phyloP scores from a whole-genome alignment of 2,329 filamentous ascomycete genomes.

The Aureobasidium sp. region DNA sequence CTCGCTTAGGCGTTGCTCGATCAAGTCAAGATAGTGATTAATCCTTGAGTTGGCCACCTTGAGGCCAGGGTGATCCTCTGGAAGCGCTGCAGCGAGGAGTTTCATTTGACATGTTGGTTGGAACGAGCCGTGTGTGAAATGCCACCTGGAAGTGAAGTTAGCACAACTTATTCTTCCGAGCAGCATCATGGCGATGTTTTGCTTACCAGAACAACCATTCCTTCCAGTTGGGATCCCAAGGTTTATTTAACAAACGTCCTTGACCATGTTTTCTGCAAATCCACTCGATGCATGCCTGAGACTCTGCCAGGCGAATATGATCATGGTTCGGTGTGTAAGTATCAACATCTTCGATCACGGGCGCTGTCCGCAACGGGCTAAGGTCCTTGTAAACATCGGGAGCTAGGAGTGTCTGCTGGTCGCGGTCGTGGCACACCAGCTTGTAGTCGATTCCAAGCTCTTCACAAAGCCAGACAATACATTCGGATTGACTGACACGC shows the following conservation, averaged over 20 bases:
- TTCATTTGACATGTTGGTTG: slow-evolving; percentile 26
- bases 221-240: slow-evolving; percentile 19
- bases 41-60: slow-evolving; percentile 24
- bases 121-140: slow-evolving; percentile 40
- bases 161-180: not conserved
- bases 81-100: slow-evolving; percentile 11
- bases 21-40: slow-evolving; percentile 25
- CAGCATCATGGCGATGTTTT: not conserved
- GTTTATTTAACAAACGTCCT: slow-evolving; percentile 35
- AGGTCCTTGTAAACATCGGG: slow-evolving; percentile 36
- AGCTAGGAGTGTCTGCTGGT: slow-evolving; percentile 25
- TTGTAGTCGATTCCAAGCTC: slow-evolving; percentile 45
- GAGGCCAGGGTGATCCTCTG: slow-evolving; percentile 19
- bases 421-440: slow-evolving; percentile 26
- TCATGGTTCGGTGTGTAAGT: slow-evolving; percentile 27
- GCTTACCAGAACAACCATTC: slow-evolving; percentile 4
- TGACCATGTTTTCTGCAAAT: slow-evolving; percentile 40
- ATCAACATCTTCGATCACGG: slow-evolving; percentile 43
- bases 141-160: not conserved
- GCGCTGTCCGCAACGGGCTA: slow-evolving; percentile 42
- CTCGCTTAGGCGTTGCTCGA: slow-evolving; percentile 37
- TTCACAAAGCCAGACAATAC: slow-evolving; percentile 50
- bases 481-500: slow-evolving; percentile 48
- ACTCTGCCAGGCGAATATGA: slow-evolving; percentile 39
- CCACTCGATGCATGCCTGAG: slow-evolving; percentile 48